Base-by-base conservation (phyloP, 371 early-diverging fungal species). In the Circinella umbellata region DNA sequence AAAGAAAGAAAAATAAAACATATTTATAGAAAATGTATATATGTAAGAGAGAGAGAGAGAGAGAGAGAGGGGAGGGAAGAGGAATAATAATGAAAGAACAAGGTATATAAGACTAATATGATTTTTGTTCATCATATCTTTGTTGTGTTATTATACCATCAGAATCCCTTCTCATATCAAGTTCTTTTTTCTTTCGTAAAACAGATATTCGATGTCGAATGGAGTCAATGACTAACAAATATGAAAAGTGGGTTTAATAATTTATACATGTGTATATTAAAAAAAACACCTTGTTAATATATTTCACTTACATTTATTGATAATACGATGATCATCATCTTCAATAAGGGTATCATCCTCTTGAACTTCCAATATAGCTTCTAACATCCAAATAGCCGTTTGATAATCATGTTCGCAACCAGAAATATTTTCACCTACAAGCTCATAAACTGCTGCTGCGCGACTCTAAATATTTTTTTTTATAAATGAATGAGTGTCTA, bases 361-460 rank as follows among this genome's bases (percentile, higher is more conserved):
- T 13, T 76, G 77, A 35, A 73, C 74, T 53, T 90, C 92, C 54
- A 93, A 72, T 35, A 93, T 91, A 42, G 93, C 92, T 61, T 89
- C 87, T 46, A 93, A 80, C 89, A 93, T 89, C 90, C 89, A 92
- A 55, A 93, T 93, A 9, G 91, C 89, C 9, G 86, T 87, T 72
- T 92, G 91, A 69, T 93, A 93, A 34, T 92, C 88, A 59, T 87
- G 85, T 68, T 93, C 94, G 65, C 94, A 92, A 63, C 82, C 88
- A 7, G 84, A 67, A 35, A 91, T 84, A 49, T 91, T 89, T 11
- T 90, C 89, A 51, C 78, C 82, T 36, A 76, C 75, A 9, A 82
- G 66, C 37, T 84, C 84, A 65, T 82, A 82, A 39, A 87, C 71
- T 38, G 88, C 88, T 4, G 88, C 86, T 7, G 79, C 75, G 18